A percentile compares a stretch with the other conserved stretches of the same genome.
Conservation (phyloP, 345 rosid genomes). For the Salix viminalis region DNA sequence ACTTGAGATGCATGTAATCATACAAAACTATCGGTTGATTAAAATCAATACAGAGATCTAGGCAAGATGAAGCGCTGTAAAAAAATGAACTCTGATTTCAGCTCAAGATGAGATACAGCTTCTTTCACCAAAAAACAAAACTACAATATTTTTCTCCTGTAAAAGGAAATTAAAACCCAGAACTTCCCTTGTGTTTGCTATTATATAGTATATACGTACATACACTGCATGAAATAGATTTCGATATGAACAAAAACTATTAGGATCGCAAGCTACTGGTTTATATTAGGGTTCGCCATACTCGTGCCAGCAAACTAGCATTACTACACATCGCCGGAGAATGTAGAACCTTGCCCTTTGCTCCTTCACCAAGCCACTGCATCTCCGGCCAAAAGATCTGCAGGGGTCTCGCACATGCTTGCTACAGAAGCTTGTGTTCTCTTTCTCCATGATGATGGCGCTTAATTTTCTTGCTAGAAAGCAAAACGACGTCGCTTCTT, state of each 20-base stretch:
- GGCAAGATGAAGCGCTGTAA: not conserved
- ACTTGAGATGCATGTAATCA: not conserved
- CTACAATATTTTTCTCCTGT: not conserved
- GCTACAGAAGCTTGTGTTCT: slow-evolving; percentile 22
- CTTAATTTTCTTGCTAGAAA: not conserved
- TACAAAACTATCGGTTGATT: not conserved
- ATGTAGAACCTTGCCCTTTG: slow-evolving; percentile 59
- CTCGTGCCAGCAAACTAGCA: slow-evolving; percentile 64
- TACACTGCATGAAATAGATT: not conserved
- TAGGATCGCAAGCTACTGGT: not conserved
- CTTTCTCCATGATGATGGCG: slow-evolving; percentile 20
- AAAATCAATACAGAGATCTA: not conserved
- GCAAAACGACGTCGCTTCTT: not conserved
- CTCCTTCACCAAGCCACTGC: slow-evolving; percentile 48
- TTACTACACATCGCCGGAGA: slow-evolving; percentile 52
- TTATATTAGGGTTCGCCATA: slow-evolving; percentile 22
- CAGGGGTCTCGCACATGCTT: slow-evolving; percentile 34
- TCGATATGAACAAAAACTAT: not conserved
- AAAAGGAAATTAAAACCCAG: not conserved
- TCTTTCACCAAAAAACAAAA: not conserved
- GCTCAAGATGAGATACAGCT: not conserved
- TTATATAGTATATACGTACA: not conserved
- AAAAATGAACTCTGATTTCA: not conserved
- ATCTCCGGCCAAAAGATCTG: slow-evolving; percentile 37
- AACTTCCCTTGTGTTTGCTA: not conserved